Percentiles rank a stretch among this genome's conserved stretches.
Conservation (phyloP, 2,329 filamentous ascomycete species). For the Colletotrichum melonis region DNA sequence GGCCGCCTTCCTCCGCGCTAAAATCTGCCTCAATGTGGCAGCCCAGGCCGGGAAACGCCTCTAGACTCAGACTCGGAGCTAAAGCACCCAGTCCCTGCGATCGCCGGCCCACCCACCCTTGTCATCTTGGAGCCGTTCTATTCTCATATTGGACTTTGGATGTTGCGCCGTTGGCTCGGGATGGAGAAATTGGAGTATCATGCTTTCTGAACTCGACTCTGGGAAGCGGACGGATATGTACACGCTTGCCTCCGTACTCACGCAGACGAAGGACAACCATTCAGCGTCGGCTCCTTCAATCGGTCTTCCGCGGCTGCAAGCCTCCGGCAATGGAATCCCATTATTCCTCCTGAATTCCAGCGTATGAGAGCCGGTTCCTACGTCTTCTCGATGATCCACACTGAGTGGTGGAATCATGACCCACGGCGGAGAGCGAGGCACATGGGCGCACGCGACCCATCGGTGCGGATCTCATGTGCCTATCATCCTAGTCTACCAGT, state of each 20-base stretch:
- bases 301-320: conserved; percentile 8
- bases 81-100: conserved; percentile 5
- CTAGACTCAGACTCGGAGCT: background rate
- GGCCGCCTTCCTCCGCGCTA: conserved; percentile 38
- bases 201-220: background rate
- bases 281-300: background rate
- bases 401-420: conserved; percentile 12
- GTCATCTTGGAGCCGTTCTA: background rate
- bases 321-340: conserved; percentile 15
- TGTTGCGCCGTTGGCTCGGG: background rate
- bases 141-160: background rate
- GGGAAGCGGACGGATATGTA: background rate
- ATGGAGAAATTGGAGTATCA: background rate
- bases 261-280: background rate
- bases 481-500: conserved; percentile 9
- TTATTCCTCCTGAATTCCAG: background rate
- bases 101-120: conserved; percentile 2
- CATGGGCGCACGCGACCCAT: conserved; percentile 22
- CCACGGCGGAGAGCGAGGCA: background rate
- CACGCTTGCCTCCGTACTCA: background rate
- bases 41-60: conserved; percentile 2
- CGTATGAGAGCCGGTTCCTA: background rate
- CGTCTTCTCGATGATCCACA: background rate
- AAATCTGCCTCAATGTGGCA: conserved; percentile 26
- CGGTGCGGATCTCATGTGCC: conserved; percentile 9